phyloP scores from a whole-genome alignment of 2,329 filamentous ascomycete species.

The Parascedosporium putredinis region DNA sequence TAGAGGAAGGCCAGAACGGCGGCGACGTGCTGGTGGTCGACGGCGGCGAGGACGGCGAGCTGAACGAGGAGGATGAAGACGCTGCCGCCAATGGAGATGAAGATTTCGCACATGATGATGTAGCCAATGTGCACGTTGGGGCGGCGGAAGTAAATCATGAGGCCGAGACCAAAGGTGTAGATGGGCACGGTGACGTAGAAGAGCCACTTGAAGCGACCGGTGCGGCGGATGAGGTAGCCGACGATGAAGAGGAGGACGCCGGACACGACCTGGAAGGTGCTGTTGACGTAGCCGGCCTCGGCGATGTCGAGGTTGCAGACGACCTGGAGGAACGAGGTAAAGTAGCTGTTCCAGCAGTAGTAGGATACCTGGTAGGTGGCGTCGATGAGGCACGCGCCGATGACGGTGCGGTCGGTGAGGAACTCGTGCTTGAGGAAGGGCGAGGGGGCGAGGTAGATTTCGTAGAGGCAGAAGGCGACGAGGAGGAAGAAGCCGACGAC shows the following conservation, averaged over 20 bases:
- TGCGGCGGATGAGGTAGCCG: constrained; percentile 35
- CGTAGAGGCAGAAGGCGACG: constrained; percentile 44
- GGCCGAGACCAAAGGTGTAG: constrained; percentile 39
- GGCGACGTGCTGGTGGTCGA: constrained; percentile 44
- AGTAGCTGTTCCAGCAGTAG: constrained; percentile 36
- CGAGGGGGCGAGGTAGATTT: constrained; percentile 43
- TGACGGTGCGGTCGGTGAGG: constrained; percentile 36
- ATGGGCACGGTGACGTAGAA: constrained; percentile 41
- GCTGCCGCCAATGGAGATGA: constrained; percentile 48
- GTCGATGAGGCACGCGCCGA: constrained; percentile 33
- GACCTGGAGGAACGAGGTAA: constrained; percentile 41
- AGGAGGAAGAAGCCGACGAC: constrained; percentile 48
- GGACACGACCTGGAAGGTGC: constrained; percentile 38
- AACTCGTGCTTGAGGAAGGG: constrained; percentile 46
- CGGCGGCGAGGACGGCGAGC: constrained; percentile 47
- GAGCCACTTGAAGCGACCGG: constrained; percentile 41
- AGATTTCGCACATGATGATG: constrained; percentile 49
- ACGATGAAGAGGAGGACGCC: constrained; percentile 36
- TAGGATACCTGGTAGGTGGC: constrained; percentile 15
- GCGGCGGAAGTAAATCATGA: constrained; percentile 49
- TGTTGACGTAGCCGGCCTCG: constrained; percentile 36
- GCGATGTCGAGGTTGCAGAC: constrained; percentile 37
- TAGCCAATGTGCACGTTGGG: constrained; percentile 39
- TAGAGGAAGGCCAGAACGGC: constrained; percentile 44
- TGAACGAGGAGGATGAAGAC: constrained; percentile 47